phyloP scores from a whole-genome alignment of 1,284 basidiomycete species.

The Meripilus lineatus region DNA sequence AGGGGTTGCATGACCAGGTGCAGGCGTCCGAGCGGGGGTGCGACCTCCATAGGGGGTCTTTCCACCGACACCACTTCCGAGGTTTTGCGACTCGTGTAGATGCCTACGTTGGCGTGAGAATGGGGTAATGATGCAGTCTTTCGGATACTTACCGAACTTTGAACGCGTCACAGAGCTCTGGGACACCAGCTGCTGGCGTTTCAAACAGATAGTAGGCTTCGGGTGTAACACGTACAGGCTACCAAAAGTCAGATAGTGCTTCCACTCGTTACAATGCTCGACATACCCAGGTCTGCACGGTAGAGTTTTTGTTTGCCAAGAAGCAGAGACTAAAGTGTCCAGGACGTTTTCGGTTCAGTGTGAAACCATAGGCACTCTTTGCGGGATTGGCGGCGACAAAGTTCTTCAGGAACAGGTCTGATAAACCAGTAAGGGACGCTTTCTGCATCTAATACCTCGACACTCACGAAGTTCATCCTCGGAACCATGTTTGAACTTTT shows the following conservation, averaged over 20 bases:
- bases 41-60: constrained; percentile 81
- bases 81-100: constrained; percentile 74
- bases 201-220: constrained; percentile 89
- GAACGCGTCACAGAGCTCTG: constrained; percentile 93
- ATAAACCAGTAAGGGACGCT: neutral
- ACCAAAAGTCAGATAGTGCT: constrained; percentile 9
- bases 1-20: constrained; percentile 63
- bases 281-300: constrained; percentile 87
- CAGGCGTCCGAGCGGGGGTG: constrained; percentile 67
- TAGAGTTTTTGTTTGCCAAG: constrained; percentile 85
- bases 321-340: constrained; percentile 95
- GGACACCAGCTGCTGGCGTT: constrained; percentile 83
- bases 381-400: constrained; percentile 91
- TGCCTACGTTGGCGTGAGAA: constrained; percentile 42
- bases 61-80: constrained; percentile 53
- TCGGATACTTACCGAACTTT: constrained; percentile 67
- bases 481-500: constrained; percentile 89
- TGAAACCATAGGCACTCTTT: constrained; percentile 95
- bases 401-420: constrained; percentile 87
- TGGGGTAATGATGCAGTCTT: constrained; percentile 8
- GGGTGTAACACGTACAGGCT: constrained; percentile 88
- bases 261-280: constrained; percentile 30
- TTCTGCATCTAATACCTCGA: no score
- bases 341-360: constrained; percentile 83
- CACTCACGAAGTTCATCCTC: constrained; percentile 87